phyloP scores from a whole-genome alignment of 2,329 filamentous ascomycete genomes.

The Chalara sp. region DNA sequence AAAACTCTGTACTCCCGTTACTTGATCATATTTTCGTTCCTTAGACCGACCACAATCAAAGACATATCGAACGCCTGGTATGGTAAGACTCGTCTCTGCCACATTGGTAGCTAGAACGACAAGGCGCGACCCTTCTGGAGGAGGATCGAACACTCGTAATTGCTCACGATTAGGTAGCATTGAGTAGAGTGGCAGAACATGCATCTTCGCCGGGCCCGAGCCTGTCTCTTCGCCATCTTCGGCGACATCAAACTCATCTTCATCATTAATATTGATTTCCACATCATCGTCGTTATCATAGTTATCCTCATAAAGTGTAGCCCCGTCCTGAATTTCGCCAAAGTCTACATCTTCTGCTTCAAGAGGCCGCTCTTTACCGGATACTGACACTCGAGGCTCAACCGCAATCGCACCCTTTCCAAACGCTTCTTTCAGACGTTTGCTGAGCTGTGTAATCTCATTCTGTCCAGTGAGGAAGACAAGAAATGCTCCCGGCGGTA shows the following conservation, averaged over 20 bases:
- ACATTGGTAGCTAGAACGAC: constrained; percentile 94
- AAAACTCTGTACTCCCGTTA: constrained; percentile 90
- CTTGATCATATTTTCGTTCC: constrained; percentile 81
- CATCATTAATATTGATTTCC: constrained; percentile 45
- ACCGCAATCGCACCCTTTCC: constrained; percentile 40
- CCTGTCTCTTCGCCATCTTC: constrained; percentile 63
- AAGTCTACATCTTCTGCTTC: constrained; percentile 87
- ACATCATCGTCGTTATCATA: constrained; percentile 52
- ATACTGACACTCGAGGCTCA: constrained; percentile 65
- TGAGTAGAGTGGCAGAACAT: constrained; percentile 91
- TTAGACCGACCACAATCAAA: constrained; percentile 93
- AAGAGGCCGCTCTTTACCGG: constrained; percentile 68
- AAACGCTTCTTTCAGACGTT: constrained; percentile 63
- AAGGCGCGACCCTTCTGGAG: constrained; percentile 74
- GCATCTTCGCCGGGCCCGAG: constrained; percentile 64
- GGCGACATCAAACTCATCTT: constrained; percentile 47
- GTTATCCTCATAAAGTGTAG: constrained; percentile 51
- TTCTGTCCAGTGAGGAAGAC: constrained; percentile 93
- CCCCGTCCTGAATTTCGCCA: constrained; percentile 52
- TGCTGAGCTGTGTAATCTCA: constrained; percentile 81
- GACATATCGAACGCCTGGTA: constrained; percentile 90
- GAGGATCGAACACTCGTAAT: constrained; percentile 78
- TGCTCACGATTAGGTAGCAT: constrained; percentile 87
- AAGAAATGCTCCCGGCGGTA: constrained; percentile 84
- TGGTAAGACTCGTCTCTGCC: constrained; percentile 93